Conservation (phyloP, 176 grass and related monocot genomes). For the Puya raimondii region DNA sequence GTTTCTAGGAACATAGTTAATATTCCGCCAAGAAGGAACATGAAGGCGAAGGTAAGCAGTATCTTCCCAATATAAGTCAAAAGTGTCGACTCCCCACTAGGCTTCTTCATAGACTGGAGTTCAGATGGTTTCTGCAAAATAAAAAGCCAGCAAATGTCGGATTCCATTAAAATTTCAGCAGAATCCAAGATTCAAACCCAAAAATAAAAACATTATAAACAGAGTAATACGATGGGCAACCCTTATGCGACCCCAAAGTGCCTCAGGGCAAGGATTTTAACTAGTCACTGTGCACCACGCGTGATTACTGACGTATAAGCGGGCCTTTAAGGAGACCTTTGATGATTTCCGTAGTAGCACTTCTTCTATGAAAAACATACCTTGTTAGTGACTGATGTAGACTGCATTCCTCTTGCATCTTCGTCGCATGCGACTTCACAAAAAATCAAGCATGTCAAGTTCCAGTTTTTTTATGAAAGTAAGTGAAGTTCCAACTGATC, state of each 20-base stretch:
- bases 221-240: neutral
- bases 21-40: constrained; percentile 64
- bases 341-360: too few species aligned
- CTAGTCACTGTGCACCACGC: too few species aligned
- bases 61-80: constrained; percentile 48
- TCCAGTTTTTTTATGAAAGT: neutral
- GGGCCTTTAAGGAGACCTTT: too few species aligned
- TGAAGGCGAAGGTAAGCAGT: constrained; percentile 51
- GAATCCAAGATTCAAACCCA: neutral
- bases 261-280: too few species aligned
- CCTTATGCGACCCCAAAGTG: too few species aligned
- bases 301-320: too few species aligned
- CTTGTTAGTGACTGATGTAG: too few species aligned
- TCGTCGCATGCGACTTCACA: neutral
- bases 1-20: constrained; percentile 61
- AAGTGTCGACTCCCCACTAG: neutral
- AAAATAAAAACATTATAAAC: neutral
- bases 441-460: neutral
- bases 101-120: constrained; percentile 18
- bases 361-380: too few species aligned
- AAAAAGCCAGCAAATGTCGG: constrained; percentile 5
- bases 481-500: neutral
- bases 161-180: constrained; percentile 11
- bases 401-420: neutral
- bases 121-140: constrained; percentile 32